Percentiles rank a stretch among this genome's conserved stretches.
Conservation (phyloP, 352 stramenopile genomes). For the Pythium plurisporium region DNA sequence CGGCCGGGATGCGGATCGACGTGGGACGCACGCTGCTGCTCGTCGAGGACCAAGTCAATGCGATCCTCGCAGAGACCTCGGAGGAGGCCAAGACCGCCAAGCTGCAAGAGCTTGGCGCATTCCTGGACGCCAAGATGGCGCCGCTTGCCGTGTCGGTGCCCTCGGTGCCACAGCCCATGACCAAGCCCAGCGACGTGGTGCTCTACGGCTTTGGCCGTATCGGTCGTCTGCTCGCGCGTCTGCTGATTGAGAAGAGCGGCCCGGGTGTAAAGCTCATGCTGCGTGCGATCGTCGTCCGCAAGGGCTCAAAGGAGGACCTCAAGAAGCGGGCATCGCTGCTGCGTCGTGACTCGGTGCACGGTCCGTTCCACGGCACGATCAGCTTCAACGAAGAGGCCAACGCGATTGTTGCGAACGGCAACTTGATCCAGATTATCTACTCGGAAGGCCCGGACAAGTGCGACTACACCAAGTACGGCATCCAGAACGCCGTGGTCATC, state of each 20-base stretch:
- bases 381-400: constrained; percentile 81
- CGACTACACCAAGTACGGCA: constrained; percentile 85
- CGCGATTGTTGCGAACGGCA: constrained; percentile 83
- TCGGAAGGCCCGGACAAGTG: constrained; percentile 78
- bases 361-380: constrained; percentile 78
- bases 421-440: constrained; percentile 88
- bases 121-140: constrained; percentile 59
- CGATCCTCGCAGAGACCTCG: constrained; percentile 33
- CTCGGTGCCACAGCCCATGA: constrained; percentile 22
- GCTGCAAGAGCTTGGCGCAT: constrained; percentile 41
- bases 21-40: constrained; percentile 72
- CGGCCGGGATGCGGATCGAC: constrained; percentile 70
- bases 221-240: constrained; percentile 62
- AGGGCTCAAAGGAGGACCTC: constrained; percentile 79
- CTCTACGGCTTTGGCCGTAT: constrained; percentile 89
- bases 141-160: constrained; percentile 24
- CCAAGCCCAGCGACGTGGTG: constrained; percentile 75
- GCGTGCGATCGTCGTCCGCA: constrained; percentile 84
- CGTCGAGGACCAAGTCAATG: constrained; percentile 49
- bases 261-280: constrained; percentile 85
- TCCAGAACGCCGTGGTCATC: constrained; percentile 85
- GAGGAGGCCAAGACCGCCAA: constrained; percentile 38
- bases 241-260: constrained; percentile 85
- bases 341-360: constrained; percentile 84
- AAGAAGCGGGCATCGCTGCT: constrained; percentile 80